Evolutionary conservation across 768 basidiomycete genomes (phyloP).

Genomic region (Tulasnella sp.): DNA sequence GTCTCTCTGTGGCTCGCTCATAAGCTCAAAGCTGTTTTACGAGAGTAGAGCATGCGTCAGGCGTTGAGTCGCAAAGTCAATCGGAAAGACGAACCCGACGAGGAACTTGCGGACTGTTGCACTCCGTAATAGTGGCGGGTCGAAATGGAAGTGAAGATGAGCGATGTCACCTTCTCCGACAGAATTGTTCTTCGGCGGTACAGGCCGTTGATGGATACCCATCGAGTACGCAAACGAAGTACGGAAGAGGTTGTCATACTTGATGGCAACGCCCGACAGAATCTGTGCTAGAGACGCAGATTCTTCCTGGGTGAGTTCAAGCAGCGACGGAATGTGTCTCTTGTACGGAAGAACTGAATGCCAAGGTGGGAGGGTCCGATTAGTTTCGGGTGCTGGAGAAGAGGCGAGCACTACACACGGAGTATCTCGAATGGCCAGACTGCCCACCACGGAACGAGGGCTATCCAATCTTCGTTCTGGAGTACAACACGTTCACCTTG

Average conservation of each 20-base stretch:
- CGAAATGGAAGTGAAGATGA: slow-evolving; percentile 84
- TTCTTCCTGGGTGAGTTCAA: slow-evolving; percentile 58
- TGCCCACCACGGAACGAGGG: slow-evolving; percentile 93
- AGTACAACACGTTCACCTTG: slow-evolving; percentile 61
- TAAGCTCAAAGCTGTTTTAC: slow-evolving; percentile 69
- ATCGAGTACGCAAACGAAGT: slow-evolving; percentile 93
- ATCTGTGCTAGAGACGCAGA: slow-evolving; percentile 60
- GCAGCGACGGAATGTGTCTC: slow-evolving; percentile 72
- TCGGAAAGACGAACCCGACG: slow-evolving; percentile 60
- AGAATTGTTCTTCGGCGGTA: slow-evolving; percentile 40
- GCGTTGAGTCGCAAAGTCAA: not conserved
- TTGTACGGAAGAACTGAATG: slow-evolving; percentile 65
- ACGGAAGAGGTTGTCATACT: slow-evolving; percentile 74
- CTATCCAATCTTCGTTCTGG: slow-evolving; percentile 72
- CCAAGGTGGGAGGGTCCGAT: not conserved
- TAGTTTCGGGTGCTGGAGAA: not conserved
- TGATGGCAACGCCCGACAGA: slow-evolving; percentile 59
- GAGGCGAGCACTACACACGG: slow-evolving; percentile 43
- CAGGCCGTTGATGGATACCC: slow-evolving; percentile 85
- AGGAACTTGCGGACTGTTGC: slow-evolving; percentile 83
- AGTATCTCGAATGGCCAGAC: slow-evolving; percentile 88
- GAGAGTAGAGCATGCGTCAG: slow-evolving; percentile 28
- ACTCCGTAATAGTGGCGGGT: slow-evolving; percentile 77
- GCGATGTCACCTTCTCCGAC: slow-evolving; percentile 51
- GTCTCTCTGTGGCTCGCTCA: slow-evolving; percentile 88